Evolutionary conservation across 345 rosid species (phyloP).

Genomic region (Lepidium africanum): DNA sequence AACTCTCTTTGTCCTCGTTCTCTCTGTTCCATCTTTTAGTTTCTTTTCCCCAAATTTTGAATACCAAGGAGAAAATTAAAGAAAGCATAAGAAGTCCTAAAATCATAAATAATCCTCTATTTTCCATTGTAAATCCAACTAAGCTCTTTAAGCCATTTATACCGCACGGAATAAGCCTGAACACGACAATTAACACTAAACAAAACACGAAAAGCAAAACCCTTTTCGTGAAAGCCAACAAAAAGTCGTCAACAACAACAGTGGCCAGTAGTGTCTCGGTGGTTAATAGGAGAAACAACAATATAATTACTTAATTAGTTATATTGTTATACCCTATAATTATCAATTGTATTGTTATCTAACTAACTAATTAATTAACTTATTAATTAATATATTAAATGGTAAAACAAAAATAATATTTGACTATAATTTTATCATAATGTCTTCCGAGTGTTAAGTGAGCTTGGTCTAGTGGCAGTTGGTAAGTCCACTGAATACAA

Average conservation of each 20-base stretch:
- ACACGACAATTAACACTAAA: slow-evolving; percentile 7
- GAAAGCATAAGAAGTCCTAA: background rate
- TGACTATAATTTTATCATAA: no score
- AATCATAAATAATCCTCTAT: slow-evolving; percentile 9
- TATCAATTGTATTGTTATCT: no score
- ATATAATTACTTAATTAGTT: no score
- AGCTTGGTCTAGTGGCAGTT: no score
- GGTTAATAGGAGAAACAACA: slow-evolving; percentile 11
- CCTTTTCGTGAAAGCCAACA: slow-evolving; percentile 20
- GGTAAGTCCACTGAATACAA: no score
- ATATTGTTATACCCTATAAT: no score
- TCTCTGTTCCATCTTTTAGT: background rate
- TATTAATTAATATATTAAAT: no score
- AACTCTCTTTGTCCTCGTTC: no score
- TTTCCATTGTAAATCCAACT: background rate
- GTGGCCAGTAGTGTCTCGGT: slow-evolving; percentile 28
- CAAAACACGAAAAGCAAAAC: background rate
- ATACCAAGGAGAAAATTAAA: background rate
- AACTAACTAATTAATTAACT: no score
- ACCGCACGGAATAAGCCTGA: background rate
- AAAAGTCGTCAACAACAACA: slow-evolving; percentile 23
- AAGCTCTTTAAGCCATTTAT: slow-evolving; percentile 6
- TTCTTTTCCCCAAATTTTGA: background rate
- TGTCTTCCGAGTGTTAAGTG: no score
- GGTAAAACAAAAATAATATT: no score